Percentiles rank a stretch among this genome's conserved stretches.
Conservation (phyloP, 768 basidiomycete genomes). For the Russula vinacea region DNA sequence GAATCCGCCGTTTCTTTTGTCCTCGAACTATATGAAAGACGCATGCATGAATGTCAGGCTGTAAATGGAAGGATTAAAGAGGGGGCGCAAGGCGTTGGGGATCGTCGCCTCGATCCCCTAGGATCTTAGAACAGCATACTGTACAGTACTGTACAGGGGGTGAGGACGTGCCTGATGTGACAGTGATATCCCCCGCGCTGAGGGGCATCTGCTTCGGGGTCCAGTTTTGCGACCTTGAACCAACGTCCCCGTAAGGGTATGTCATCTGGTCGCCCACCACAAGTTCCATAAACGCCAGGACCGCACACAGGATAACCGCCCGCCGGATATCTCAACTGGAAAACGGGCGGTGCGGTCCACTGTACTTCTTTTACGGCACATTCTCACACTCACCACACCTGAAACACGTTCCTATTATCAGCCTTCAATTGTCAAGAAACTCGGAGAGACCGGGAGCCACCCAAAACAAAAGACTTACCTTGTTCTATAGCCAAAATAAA, state of each 20-base stretch:
- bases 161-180: constrained; percentile 8
- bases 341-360: constrained; percentile 12
- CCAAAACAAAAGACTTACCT: not conserved
- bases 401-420: constrained; percentile 19
- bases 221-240: constrained; percentile 8
- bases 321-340: constrained; percentile 23
- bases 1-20: not conserved
- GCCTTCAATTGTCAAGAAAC: constrained; percentile 11
- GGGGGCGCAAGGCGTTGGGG: no score
- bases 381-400: constrained; percentile 9
- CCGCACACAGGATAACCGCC: constrained; percentile 10
- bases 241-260: constrained; percentile 15
- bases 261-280: constrained; percentile 17
- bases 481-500: constrained; percentile 20
- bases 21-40: no score
- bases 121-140: no score
- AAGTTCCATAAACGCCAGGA: constrained; percentile 24
- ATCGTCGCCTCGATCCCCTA: constrained; percentile 2
- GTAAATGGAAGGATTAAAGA: no score
- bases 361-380: not conserved
- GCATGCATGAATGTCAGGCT: no score
- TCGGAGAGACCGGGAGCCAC: not conserved
- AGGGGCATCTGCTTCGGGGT: constrained; percentile 11
- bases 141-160: constrained; percentile 8
- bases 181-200: constrained; percentile 11